These are phyloP conservation scores for Pyrenochaeta sp. DNA, from an alignment of 2,329 filamentous ascomycete species.

Conservation along the genomic window DNA sequence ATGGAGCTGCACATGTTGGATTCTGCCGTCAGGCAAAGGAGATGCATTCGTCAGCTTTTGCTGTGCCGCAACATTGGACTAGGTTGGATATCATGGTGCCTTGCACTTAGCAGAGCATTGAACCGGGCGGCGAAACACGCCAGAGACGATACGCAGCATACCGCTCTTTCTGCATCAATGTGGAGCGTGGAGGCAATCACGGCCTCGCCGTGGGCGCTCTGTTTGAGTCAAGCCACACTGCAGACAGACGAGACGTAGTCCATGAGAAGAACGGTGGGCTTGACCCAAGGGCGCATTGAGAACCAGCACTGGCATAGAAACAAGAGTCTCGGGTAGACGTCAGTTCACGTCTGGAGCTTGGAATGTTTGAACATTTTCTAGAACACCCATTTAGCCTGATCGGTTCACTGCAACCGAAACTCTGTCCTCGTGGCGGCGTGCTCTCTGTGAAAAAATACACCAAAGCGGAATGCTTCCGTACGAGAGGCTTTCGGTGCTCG, in stretches of 20 bases:
- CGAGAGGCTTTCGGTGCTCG: conserved; percentile 3
- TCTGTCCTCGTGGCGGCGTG: conserved; percentile 1
- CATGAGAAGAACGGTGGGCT: background rate
- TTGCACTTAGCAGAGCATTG: background rate
- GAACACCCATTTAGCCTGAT: conserved; percentile 14
- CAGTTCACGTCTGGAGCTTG: conserved; percentile 8
- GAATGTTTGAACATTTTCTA: conserved; percentile 19
- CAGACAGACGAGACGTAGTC: background rate
- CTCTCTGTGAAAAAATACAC: background rate
- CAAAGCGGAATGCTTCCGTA: conserved; percentile 2
- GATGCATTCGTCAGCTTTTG: background rate
- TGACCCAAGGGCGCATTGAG: too few relatives aligned
- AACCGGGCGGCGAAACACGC: background rate
- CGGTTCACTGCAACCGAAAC: conserved; percentile 5
- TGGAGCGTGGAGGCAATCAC: too few relatives aligned
- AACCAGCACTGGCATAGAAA: too few relatives aligned
- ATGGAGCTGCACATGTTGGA: background rate
- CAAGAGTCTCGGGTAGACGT: conserved; percentile 6
- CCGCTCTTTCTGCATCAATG: too few relatives aligned
- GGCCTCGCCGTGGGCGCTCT: too few relatives aligned
- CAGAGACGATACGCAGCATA: background rate
- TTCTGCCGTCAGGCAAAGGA: background rate
- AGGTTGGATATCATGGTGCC: too few relatives aligned
- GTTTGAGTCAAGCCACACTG: too few relatives aligned
- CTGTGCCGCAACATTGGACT: background rate